These are phyloP conservation scores for Ophiostoma ulmi DNA, from an alignment of 2,329 filamentous ascomycete genomes.

Conservation along the genomic window DNA sequence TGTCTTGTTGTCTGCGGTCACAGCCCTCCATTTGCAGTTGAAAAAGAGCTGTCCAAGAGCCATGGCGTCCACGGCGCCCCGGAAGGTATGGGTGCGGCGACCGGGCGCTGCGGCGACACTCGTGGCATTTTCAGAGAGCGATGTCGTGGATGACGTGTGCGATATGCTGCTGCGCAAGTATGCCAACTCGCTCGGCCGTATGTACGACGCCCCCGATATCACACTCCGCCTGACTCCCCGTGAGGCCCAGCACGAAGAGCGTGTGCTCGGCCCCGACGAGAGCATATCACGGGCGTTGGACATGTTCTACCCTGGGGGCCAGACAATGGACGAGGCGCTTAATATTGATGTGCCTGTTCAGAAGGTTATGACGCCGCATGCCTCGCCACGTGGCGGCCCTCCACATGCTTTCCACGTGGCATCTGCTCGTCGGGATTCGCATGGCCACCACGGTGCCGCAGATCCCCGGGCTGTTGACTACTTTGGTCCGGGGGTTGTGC, in stretches of 20 bases:
- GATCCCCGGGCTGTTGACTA: conserved; percentile 54
- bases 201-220: conserved; percentile 87
- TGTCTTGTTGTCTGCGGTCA: not conserved
- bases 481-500: conserved; percentile 58
- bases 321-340: conserved; percentile 82
- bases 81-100: conserved; percentile 94
- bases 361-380: conserved; percentile 60
- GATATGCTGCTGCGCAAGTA: conserved; percentile 93
- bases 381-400: conserved; percentile 62
- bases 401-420: conserved; percentile 33
- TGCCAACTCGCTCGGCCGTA: conserved; percentile 81
- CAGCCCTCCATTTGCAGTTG: not conserved
- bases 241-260: conserved; percentile 56
- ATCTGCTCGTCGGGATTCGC: not conserved
- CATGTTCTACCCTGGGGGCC: conserved; percentile 77
- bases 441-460: not conserved
- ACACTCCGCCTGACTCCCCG: conserved; percentile 71
- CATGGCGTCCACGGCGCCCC: conserved; percentile 36
- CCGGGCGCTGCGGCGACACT: conserved; percentile 80
- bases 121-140: conserved; percentile 78
- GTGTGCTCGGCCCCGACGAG: conserved; percentile 79
- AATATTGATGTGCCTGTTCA: conserved; percentile 73
- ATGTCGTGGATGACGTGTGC: conserved; percentile 89
- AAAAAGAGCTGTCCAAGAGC: not conserved
- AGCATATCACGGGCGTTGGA: conserved; percentile 73